These are phyloP conservation scores for Ascochyta lentis DNA, from an alignment of 2,329 filamentous ascomycete species.

Conservation along the genomic window DNA sequence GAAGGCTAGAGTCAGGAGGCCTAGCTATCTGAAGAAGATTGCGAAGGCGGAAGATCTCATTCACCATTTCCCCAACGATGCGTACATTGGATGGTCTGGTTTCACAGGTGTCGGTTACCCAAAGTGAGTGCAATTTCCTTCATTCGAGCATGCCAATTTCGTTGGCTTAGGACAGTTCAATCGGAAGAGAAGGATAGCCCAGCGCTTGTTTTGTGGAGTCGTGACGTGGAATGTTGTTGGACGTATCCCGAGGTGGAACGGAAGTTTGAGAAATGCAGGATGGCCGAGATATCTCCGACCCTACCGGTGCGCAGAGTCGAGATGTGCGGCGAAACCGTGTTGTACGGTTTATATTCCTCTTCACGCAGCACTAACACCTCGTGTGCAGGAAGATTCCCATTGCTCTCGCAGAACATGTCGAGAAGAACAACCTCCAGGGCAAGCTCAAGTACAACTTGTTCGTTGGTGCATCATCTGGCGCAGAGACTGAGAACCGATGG, in stretches of 20 bases:
- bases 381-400: constrained; percentile 75
- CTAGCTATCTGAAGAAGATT: constrained; percentile 81
- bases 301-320: not conserved
- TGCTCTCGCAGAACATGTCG: constrained; percentile 85
- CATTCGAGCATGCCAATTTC: not conserved
- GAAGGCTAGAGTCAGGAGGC: constrained; percentile 75
- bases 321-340: not conserved
- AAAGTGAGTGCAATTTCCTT: constrained; percentile 64
- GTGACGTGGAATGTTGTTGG: constrained; percentile 13
- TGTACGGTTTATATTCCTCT: not conserved
- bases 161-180: not conserved
- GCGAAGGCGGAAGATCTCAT: constrained; percentile 80
- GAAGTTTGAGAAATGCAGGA: constrained; percentile 28
- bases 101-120: constrained; percentile 92
- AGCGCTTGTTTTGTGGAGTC: constrained; percentile 8
- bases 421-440: constrained; percentile 83
- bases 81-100: constrained; percentile 90
- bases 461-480: constrained; percentile 86
- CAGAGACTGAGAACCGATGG: constrained; percentile 92
- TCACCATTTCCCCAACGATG: constrained; percentile 79
- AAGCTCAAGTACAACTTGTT: constrained; percentile 87
- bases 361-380: constrained; percentile 4
- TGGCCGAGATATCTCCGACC: constrained; percentile 32
- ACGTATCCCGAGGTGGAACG: constrained; percentile 37
- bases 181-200: not conserved